Percentiles rank a stretch among this genome's conserved stretches.
phyloP scores from a whole-genome alignment of 495 filamentous ascomycete genomes.

The Melanomma pulvis-pyrius region DNA sequence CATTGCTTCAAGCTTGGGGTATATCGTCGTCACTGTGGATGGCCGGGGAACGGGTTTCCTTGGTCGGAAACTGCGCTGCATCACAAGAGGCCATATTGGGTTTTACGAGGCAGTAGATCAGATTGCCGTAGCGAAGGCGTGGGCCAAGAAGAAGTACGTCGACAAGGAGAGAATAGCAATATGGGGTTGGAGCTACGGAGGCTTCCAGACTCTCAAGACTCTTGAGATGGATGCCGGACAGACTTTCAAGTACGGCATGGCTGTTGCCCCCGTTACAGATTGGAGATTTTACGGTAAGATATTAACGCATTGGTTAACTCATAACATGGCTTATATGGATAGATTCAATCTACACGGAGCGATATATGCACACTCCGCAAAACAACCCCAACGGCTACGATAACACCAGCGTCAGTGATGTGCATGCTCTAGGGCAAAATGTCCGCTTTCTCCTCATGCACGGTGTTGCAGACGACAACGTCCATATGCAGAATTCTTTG shows the following conservation, averaged over 20 bases:
- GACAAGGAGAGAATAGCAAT: slow-evolving; percentile 83
- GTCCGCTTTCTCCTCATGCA: slow-evolving; percentile 93
- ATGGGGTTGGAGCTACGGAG: slow-evolving; percentile 98
- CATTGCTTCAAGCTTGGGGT: slow-evolving; percentile 82
- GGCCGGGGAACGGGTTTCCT: slow-evolving; percentile 90
- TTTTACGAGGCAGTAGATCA: slow-evolving; percentile 86
- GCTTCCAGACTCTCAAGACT: slow-evolving; percentile 96
- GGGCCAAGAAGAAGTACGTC: slow-evolving; percentile 79
- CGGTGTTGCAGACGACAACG: slow-evolving; percentile 92
- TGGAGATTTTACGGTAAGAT: slow-evolving; percentile 81
- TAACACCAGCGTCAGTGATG: slow-evolving; percentile 72
- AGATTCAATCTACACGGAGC: slow-evolving; percentile 94
- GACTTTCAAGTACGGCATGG: slow-evolving; percentile 96
- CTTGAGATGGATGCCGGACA: slow-evolving; percentile 85
- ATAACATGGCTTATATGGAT: slow-evolving; percentile 8
- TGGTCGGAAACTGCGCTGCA: slow-evolving; percentile 78
- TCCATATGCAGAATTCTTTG: slow-evolving; percentile 91
- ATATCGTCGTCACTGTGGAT: slow-evolving; percentile 94
- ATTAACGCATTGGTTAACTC: background rate
- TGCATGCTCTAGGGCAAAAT: slow-evolving; percentile 67
- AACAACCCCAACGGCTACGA: slow-evolving; percentile 78
- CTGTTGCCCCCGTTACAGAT: slow-evolving; percentile 95
- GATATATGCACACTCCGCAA: slow-evolving; percentile 92
- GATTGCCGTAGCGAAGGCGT: slow-evolving; percentile 86
- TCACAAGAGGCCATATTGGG: slow-evolving; percentile 82